Evolutionary conservation across 225 moss, liverwort and hornwort genomes (phyloP).

Genomic region (Straminergon stramineum): DNA sequence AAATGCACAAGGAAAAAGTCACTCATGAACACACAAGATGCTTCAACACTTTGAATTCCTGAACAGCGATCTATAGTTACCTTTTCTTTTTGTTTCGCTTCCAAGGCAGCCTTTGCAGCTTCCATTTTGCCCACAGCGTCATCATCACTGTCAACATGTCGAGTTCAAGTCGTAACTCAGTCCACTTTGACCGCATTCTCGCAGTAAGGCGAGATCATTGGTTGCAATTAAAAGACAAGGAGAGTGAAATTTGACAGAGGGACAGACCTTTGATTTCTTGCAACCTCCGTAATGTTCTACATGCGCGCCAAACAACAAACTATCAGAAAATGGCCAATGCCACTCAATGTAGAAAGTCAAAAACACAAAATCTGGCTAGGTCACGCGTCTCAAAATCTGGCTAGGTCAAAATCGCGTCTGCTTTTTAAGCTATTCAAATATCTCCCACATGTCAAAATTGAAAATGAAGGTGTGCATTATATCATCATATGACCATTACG

Average conservation of each 20-base stretch:
- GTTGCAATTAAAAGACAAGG: background rate
- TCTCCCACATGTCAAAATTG: background rate
- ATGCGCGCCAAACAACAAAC: conserved; percentile 7
- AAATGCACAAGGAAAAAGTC: background rate
- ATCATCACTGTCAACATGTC: conserved; percentile 34
- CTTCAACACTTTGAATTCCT: background rate
- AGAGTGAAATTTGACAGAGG: background rate
- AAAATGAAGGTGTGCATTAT: background rate
- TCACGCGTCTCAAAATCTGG: background rate
- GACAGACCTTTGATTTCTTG: conserved; percentile 18
- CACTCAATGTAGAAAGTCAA: background rate
- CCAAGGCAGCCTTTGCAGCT: conserved; percentile 71
- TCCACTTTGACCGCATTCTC: background rate
- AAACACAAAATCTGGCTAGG: background rate
- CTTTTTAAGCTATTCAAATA: background rate
- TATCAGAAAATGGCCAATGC: background rate
- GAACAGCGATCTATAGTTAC: conserved; percentile 9
- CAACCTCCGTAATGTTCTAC: conserved; percentile 11
- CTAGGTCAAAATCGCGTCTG: background rate
- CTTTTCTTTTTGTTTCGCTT: conserved; percentile 76
- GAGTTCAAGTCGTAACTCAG: background rate
- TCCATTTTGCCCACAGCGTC: conserved; percentile 72
- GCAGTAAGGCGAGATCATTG: background rate
- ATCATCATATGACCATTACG: background rate
- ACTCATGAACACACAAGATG: background rate